Percentiles rank a stretch among this genome's conserved stretches.
These are phyloP conservation scores for Chaetomidium leptoderma DNA, from an alignment of 495 filamentous ascomycete species.

Conservation along the genomic window DNA sequence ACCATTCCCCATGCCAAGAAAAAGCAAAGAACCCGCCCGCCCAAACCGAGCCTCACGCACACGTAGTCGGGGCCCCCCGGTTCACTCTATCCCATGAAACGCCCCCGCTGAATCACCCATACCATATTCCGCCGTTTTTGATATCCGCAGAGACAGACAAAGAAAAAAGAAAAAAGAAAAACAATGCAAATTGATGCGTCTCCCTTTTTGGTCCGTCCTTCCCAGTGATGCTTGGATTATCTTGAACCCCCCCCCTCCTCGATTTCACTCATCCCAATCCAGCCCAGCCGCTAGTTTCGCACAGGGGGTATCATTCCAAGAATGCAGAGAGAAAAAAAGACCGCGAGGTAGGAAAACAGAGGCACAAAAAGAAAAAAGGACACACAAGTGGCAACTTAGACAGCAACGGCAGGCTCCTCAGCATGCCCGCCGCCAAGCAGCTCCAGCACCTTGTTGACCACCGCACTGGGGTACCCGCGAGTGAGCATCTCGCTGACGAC, in stretches of 20 bases:
- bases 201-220: not conserved
- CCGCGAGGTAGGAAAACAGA: slow-evolving; percentile 3
- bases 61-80: slow-evolving; percentile 12
- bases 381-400: not conserved
- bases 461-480: slow-evolving; percentile 84
- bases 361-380: not conserved
- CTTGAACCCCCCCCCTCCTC: slow-evolving; percentile 2
- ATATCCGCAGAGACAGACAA: not conserved
- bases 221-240: slow-evolving; percentile 12
- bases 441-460: slow-evolving; percentile 86
- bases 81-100: slow-evolving; percentile 6
- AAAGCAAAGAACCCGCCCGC: not conserved
- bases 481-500: slow-evolving; percentile 89
- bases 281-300: slow-evolving; percentile 6
- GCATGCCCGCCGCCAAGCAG: slow-evolving; percentile 64
- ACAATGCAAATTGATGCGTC: not conserved
- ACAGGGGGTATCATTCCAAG: slow-evolving; percentile 26
- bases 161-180: not conserved
- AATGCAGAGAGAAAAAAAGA: slow-evolving; percentile 4
- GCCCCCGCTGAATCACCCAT: slow-evolving; percentile 6
- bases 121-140: not conserved
- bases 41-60: slow-evolving; percentile 10
- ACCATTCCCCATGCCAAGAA: not conserved
- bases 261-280: not conserved
- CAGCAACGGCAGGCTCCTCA: slow-evolving; percentile 14